Base-by-base conservation (phyloP, 805 yeast species). In the Schwanniomyces vanrijiae region DNA sequence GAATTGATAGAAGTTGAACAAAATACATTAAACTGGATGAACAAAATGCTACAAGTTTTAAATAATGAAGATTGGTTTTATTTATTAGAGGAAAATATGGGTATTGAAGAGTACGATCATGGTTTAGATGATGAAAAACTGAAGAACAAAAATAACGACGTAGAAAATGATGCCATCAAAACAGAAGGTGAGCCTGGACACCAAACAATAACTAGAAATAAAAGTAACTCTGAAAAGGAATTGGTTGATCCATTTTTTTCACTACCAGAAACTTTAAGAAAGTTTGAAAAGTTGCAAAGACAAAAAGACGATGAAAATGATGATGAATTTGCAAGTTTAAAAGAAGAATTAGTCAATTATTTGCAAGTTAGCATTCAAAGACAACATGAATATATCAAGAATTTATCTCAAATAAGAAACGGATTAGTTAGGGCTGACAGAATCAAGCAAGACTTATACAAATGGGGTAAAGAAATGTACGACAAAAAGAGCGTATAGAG, bases 381-480 rank as follows among this genome's bases (percentile, higher is more conserved):
- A 56, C 78, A 73, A 54, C 90, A 89, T 60, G 98, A 94, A 65
- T 92, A 86, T 61, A 84, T 90, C 43, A 77, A 92, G 57, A 87
- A 90, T 50, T 70, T 94, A 58, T 73, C 81, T n/a, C 80, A 75
- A 29, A 77, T 94, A 31, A 77, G 97, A 55, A 77, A 77, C 56
- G 95, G 90, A 0, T 69, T 92, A 22, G 82, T 87, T 29, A 79
- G 88, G 56, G 92, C 96, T 0, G 88, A 87, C 55, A 72, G 92
- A 50, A 76, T 87, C 54, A 84, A 88, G 55, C 78, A 78, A 39
- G 81, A 83, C 53, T 78, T 94, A 40, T 78, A 75, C 52, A 78
- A 81, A 54, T 92, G 98, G 98, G 88, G 94, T 46, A 80, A 80
- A 56, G 97, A 91, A 60, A 86, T 88, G 80, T 76, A 85, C 51